Evolutionary conservation across 139 green algal genomes (phyloP).

Genomic region (Chlamydomonas sp.): DNA sequence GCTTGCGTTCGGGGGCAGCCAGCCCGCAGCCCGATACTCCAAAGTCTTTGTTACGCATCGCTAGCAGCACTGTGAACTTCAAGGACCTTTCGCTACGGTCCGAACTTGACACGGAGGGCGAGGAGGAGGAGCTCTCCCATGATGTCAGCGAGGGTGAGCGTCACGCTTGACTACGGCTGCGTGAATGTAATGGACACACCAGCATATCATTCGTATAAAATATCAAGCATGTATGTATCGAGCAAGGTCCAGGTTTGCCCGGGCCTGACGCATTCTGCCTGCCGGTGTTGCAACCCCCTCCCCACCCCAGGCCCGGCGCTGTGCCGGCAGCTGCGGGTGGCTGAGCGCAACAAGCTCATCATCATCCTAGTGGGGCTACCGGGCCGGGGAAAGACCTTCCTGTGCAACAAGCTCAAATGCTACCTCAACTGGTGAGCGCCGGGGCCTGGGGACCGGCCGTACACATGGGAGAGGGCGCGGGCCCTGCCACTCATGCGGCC

Average conservation of each 20-base stretch:
- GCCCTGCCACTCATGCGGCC: too few species aligned
- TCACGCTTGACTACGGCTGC: too few species aligned
- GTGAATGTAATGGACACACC: too few species aligned
- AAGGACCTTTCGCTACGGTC: conserved; percentile 1
- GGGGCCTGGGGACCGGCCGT: too few species aligned
- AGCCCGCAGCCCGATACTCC: too few species aligned
- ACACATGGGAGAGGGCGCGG: too few species aligned
- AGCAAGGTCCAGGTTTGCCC: too few species aligned
- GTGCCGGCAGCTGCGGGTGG: background rate
- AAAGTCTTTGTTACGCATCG: background rate
- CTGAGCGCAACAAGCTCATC: conserved; percentile 68
- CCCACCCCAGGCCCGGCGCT: conserved; percentile 27
- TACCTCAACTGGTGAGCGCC: conserved; percentile 83
- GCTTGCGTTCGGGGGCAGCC: too few species aligned
- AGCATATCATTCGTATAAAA: too few species aligned
- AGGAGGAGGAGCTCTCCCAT: background rate
- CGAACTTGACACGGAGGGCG: background rate
- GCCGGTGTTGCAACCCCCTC: background rate
- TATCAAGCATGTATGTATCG: too few species aligned
- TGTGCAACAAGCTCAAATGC: conserved; percentile 89
- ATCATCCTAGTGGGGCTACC: conserved; percentile 93
- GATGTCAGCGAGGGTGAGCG: too few species aligned
- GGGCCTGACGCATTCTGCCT: too few species aligned
- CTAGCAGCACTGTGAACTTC: conserved; percentile 5
- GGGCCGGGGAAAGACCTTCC: conserved; percentile 90